A percentile compares a stretch with the other conserved stretches of the same genome.
These are phyloP conservation scores for Kuraishia hungarica DNA, from an alignment of 805 yeast species.

Conservation along the genomic window DNA sequence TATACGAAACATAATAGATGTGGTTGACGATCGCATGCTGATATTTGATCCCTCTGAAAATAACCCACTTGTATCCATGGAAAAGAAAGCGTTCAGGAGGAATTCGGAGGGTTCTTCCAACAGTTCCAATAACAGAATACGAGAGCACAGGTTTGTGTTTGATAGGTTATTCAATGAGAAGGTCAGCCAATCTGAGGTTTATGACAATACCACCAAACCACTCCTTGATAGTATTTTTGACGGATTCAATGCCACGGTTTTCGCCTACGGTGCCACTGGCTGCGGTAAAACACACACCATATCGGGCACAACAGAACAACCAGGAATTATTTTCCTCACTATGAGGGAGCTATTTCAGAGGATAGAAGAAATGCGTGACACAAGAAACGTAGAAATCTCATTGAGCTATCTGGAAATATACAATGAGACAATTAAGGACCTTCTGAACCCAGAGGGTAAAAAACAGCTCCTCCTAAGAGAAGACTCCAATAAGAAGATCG, in stretches of 20 bases:
- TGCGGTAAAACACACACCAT: slow-evolving; percentile 96
- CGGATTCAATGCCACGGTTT: slow-evolving; percentile 85
- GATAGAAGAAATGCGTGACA: slow-evolving; percentile 48
- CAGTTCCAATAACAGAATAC: slow-evolving; percentile 27
- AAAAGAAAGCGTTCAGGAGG: slow-evolving; percentile 17
- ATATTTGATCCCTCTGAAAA: slow-evolving; percentile 79
- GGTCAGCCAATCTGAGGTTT: slow-evolving; percentile 62
- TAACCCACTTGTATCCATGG: slow-evolving; percentile 50
- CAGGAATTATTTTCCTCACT: slow-evolving; percentile 75
- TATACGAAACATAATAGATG: slow-evolving; percentile 62
- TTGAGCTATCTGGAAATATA: slow-evolving; percentile 81
- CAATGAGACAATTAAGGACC: slow-evolving; percentile 81
- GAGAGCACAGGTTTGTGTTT: slow-evolving; percentile 77
- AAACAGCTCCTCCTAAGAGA: slow-evolving; percentile 59
- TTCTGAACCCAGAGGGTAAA: slow-evolving; percentile 48
- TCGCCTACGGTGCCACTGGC: slow-evolving; percentile 97
- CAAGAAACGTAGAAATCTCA: slow-evolving; percentile 49
- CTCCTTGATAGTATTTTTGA: slow-evolving; percentile 67
- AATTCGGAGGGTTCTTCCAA: slow-evolving; percentile 5
- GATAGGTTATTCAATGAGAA: slow-evolving; percentile 68
- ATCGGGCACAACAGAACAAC: slow-evolving; percentile 61
- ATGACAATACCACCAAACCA: slow-evolving; percentile 57
- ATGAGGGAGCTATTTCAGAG: slow-evolving; percentile 64
- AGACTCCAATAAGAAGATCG: slow-evolving; percentile 53
- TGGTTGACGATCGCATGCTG: slow-evolving; percentile 79